Percentiles rank a stretch among this genome's conserved stretches.
phyloP scores from a whole-genome alignment of 305 asterid species.

The Striga hermonthica region DNA sequence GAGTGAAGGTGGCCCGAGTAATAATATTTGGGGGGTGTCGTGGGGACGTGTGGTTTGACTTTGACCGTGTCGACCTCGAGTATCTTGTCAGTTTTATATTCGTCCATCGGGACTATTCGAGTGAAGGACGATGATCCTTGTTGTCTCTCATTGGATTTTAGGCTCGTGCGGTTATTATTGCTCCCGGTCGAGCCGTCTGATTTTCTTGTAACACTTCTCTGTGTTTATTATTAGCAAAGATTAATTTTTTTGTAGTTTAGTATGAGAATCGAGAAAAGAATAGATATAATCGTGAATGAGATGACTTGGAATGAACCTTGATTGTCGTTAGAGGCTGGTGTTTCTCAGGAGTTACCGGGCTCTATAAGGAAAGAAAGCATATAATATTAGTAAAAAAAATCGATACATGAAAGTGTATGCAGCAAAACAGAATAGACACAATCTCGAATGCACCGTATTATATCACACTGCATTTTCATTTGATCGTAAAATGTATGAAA shows the following conservation, averaged over 20 bases:
- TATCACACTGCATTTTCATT: too few species aligned
- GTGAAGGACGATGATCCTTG: slow-evolving; percentile 27
- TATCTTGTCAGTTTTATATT: slow-evolving; percentile 44
- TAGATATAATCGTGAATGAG: not conserved
- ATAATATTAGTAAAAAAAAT: too few species aligned
- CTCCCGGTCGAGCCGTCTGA: slow-evolving; percentile 34
- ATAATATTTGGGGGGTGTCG: too few species aligned
- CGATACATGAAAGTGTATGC: too few species aligned
- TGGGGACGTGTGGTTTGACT: slow-evolving; percentile 19
- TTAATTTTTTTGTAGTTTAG: not conserved
- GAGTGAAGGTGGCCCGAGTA: too few species aligned
- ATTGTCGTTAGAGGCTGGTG: slow-evolving; percentile 35
- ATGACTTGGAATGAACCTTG: slow-evolving; percentile 39
- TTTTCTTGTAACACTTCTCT: slow-evolving; percentile 44
- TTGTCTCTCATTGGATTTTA: slow-evolving; percentile 32
- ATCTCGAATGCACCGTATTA: too few species aligned
- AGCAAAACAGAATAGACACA: too few species aligned
- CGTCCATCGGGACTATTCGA: slow-evolving; percentile 31
- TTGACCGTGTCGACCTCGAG: slow-evolving; percentile 52
- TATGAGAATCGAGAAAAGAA: not conserved
- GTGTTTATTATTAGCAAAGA: slow-evolving; percentile 19
- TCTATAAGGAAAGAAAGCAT: slow-evolving; percentile 36
- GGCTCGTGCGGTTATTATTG: slow-evolving; percentile 12
- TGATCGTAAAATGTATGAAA: too few species aligned
- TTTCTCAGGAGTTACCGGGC: slow-evolving; percentile 61